phyloP scores from a whole-genome alignment of 148 eudicot genomes.

The Rhododendron mucronatum region DNA sequence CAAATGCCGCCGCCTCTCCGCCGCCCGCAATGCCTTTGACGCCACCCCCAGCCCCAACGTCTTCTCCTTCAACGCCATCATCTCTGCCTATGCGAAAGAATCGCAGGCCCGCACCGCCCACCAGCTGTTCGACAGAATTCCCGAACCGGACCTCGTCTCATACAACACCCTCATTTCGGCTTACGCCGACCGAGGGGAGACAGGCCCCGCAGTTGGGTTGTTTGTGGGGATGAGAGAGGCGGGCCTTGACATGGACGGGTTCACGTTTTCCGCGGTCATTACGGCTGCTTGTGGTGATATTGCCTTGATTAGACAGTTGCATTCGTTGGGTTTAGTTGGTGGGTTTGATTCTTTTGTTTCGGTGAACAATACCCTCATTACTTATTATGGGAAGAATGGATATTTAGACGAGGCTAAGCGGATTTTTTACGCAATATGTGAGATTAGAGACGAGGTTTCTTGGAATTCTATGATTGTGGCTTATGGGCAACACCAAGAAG shows the following conservation, averaged over 20 bases:
- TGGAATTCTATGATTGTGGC: constrained; percentile 91
- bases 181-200: constrained; percentile 57
- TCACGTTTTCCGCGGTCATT: constrained; percentile 52
- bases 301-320: constrained; percentile 41
- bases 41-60: constrained; percentile 52
- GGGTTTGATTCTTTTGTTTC: constrained; percentile 63
- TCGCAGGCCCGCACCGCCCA: constrained; percentile 40
- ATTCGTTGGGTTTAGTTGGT: constrained; percentile 46
- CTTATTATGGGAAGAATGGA: constrained; percentile 58
- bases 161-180: constrained; percentile 70
- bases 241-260: constrained; percentile 57
- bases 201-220: constrained; percentile 28
- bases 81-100: constrained; percentile 54
- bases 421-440: constrained; percentile 44
- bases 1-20: constrained; percentile 49
- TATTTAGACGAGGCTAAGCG: constrained; percentile 44
- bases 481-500: constrained; percentile 53
- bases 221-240: constrained; percentile 43
- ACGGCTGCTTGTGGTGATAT: constrained; percentile 41
- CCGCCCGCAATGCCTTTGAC: constrained; percentile 49
- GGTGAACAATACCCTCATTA: constrained; percentile 56
- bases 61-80: constrained; percentile 66
- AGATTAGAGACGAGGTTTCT: constrained; percentile 61
- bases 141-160: constrained; percentile 65
- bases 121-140: constrained; percentile 75